Evolutionary conservation across 148 eudicot species (phyloP), one percentile per base, ranked within the genome.

Genomic region (Amaranthus cruentus): DNA sequence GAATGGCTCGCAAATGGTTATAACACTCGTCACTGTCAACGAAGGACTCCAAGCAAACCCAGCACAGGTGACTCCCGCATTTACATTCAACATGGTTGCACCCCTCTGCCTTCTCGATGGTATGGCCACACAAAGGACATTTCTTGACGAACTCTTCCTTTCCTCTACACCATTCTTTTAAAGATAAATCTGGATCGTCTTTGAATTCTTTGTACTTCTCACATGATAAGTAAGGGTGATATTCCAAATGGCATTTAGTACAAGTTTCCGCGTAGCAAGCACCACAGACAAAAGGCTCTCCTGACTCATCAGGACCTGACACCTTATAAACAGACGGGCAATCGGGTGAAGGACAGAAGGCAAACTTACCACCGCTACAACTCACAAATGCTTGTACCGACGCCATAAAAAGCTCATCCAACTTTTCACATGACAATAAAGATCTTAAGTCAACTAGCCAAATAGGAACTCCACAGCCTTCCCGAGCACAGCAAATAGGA

Each of bases 331-430:
- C 87, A 0, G 92, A 87, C 12, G 96, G 96, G 71, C 99, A 96
- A 76, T 96, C 99, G 0, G 99, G 97, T 5, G 99, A 96, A 10
- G 99, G 99, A 78, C 99, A 96, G 77, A 86, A 96, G 75, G 88
- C 52, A 81, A 81, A 92, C 10, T 46, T 47, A 3, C 97, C 92
- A 12, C 84, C 76, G 48, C 91, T 96, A 6, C 81, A 82, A 5
- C 89, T 79, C 75, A 92, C 96, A 53, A 83, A 92, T n/a, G 90
- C 83, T 71, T 81, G 85, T 75, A 96, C 4, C 8, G 99, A 90
- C 7, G 99, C 88, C 78, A 83, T 66, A 70, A 92, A 92, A 47
- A 92, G 97, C 69, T 96, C 99, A 18, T 96, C 92, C 47, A 90
- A 66, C 83, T 87, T 87, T 43, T 92, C 90, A 9, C 15, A 73